Percentiles rank a stretch among this genome's conserved stretches.
Conservation (phyloP, 106 monocot genomes). For the Acorus gramineus region DNA sequence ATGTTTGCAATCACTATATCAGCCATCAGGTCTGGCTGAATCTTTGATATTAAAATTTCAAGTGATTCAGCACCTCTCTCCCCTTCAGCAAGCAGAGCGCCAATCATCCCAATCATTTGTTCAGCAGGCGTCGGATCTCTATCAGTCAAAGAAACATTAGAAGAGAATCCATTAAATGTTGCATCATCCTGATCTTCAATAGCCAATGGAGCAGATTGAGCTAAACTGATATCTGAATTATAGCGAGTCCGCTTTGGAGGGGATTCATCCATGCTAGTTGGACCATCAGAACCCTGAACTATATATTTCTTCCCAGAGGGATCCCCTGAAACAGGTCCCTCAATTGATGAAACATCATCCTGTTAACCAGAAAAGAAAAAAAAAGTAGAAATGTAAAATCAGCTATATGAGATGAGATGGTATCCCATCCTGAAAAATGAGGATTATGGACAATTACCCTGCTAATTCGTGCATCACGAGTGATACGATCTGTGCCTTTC, state of each 20-base stretch:
- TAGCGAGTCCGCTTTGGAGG: conserved; percentile 38
- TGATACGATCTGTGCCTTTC: conserved; percentile 40
- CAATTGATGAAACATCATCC: conserved; percentile 41
- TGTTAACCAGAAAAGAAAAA: conserved; percentile 18
- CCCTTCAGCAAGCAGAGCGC: conserved; percentile 79
- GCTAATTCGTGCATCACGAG: conserved; percentile 39
- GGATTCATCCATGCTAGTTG: conserved; percentile 25
- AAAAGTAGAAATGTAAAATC: not conserved
- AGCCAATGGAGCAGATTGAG: conserved; percentile 13
- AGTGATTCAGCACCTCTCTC: conserved; percentile 80
- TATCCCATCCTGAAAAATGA: not conserved
- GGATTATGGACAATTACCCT: conserved; percentile 32
- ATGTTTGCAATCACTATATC: conserved; percentile 81
- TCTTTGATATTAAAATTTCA: conserved; percentile 71
- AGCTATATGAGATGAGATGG: not conserved
- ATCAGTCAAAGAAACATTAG: conserved; percentile 27
- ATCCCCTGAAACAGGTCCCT: conserved; percentile 21
- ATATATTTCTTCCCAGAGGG: conserved; percentile 16
- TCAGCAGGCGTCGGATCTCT: conserved; percentile 55
- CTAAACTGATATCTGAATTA: conserved; percentile 11
- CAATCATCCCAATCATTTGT: conserved; percentile 88
- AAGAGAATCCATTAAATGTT: conserved; percentile 17
- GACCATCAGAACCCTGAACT: conserved; percentile 18
- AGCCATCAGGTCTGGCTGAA: conserved; percentile 81
- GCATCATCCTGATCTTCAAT: conserved; percentile 16